Evolutionary conservation across 176 grass and related monocot species (phyloP).

Genomic region (Aegilops sharonensis): DNA sequence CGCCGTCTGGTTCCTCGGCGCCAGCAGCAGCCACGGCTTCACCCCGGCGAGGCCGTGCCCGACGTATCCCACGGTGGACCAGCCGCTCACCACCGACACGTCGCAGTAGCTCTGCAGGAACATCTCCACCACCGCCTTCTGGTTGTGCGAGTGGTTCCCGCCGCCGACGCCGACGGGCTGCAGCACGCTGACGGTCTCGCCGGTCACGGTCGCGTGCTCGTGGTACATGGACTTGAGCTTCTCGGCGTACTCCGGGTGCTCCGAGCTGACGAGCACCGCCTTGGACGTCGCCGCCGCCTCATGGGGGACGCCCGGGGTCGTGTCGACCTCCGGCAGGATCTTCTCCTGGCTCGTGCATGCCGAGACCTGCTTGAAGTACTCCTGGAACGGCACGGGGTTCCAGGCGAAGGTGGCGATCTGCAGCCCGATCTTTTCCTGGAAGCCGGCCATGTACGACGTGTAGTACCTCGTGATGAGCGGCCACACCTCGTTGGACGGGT

Average conservation of each 20-base stretch:
- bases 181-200: constrained; percentile 43
- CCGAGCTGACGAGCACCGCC: constrained; percentile 52
- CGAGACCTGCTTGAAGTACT: constrained; percentile 47
- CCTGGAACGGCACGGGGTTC: constrained; percentile 32
- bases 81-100: constrained; percentile 44
- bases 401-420: constrained; percentile 39
- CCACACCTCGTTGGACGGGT: constrained; percentile 71
- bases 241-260: constrained; percentile 34
- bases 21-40: constrained; percentile 49
- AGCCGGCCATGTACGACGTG: constrained; percentile 46
- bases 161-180: background rate
- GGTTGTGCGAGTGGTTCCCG: constrained; percentile 29
- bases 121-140: constrained; percentile 54
- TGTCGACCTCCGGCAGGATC: constrained; percentile 48
- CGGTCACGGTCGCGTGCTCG: constrained; percentile 46
- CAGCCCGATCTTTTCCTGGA: constrained; percentile 46
- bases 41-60: constrained; percentile 54
- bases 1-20: constrained; percentile 36
- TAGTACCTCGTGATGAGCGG: constrained; percentile 53
- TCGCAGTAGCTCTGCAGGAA: constrained; percentile 74
- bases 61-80: constrained; percentile 63
- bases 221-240: constrained; percentile 56
- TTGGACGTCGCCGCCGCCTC: constrained; percentile 20
- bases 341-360: constrained; percentile 49
- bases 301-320: background rate